These are phyloP conservation scores for Stagonosporopsis vannaccii DNA, from an alignment of 2,329 filamentous ascomycete species.

Conservation along the genomic window DNA sequence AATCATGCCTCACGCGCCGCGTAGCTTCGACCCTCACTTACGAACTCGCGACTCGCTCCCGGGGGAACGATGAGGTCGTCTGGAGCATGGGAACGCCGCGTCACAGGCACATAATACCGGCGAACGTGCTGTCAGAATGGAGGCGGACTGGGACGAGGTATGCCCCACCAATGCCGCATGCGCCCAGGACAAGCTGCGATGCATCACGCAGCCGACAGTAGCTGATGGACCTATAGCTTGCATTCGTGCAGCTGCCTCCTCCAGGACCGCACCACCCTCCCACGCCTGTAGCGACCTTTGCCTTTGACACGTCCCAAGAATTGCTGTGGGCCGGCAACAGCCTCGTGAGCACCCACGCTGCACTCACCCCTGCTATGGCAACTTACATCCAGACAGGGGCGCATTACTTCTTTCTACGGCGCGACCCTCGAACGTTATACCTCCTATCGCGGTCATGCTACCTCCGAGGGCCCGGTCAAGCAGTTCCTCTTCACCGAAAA, in stretches of 20 bases:
- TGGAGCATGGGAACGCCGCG: slow-evolving; percentile 39
- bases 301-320: slow-evolving; percentile 89
- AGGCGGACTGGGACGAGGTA: slow-evolving; percentile 62
- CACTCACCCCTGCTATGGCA: not conserved
- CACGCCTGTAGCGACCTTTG: slow-evolving; percentile 78
- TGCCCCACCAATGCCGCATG: slow-evolving; percentile 13
- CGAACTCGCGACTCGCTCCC: slow-evolving; percentile 27
- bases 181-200: slow-evolving; percentile 6
- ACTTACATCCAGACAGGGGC: slow-evolving; percentile 66
- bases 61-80: slow-evolving; percentile 24
- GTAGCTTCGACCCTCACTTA: slow-evolving; percentile 32
- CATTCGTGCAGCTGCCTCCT: slow-evolving; percentile 81
- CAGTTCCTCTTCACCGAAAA: slow-evolving; percentile 92
- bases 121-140: slow-evolving; percentile 51
- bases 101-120: slow-evolving; percentile 24
- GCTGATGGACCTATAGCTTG: slow-evolving; percentile 64
- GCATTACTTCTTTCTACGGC: slow-evolving; percentile 87
- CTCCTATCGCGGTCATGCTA: slow-evolving; percentile 80
- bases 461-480: slow-evolving; percentile 77
- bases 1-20: slow-evolving; percentile 28
- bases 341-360: slow-evolving; percentile 66
- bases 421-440: slow-evolving; percentile 88
- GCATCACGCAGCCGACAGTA: not conserved
- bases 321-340: slow-evolving; percentile 93
- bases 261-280: slow-evolving; percentile 71